A percentile compares a stretch with the other conserved stretches of the same genome.
Conservation (phyloP, 345 rosid genomes). For the Reutealis trisperma region DNA sequence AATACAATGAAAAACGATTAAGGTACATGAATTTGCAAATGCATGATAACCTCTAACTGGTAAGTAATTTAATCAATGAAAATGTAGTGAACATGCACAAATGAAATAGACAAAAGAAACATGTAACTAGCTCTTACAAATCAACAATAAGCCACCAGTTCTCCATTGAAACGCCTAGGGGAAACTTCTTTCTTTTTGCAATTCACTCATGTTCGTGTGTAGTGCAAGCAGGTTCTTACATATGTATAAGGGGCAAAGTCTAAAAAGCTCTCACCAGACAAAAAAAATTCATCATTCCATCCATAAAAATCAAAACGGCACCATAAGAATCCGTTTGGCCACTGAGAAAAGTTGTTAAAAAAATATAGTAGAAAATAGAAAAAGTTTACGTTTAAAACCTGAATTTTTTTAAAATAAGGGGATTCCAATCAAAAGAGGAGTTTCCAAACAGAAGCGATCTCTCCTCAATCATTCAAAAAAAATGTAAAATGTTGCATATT, state of each 20-base stretch:
- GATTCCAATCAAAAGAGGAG: neutral
- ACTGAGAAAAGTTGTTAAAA: conserved; percentile 28
- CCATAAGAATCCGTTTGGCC: conserved; percentile 25
- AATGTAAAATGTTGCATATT: neutral
- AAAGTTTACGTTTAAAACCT: neutral
- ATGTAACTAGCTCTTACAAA: conserved; percentile 78
- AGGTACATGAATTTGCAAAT: conserved; percentile 15
- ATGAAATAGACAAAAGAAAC: conserved; percentile 10
- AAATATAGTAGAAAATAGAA: neutral
- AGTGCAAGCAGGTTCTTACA: conserved; percentile 61
- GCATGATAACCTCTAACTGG: conserved; percentile 2
- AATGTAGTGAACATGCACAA: conserved; percentile 20
- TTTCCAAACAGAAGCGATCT: neutral
- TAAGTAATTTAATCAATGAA: neutral
- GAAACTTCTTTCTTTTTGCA: conserved; percentile 49
- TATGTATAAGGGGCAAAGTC: conserved; percentile 44
- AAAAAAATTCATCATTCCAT: conserved; percentile 34
- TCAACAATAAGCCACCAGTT: conserved; percentile 74
- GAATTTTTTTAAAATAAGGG: neutral
- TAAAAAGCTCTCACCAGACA: conserved; percentile 51
- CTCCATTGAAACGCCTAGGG: conserved; percentile 64
- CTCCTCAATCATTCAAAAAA: neutral
- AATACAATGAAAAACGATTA: conserved; percentile 20
- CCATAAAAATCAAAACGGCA: conserved; percentile 17
- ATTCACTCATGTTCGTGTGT: conserved; percentile 51